phyloP scores from a whole-genome alignment of 2,329 filamentous ascomycete species.

The Aquanectria penicillioides region DNA sequence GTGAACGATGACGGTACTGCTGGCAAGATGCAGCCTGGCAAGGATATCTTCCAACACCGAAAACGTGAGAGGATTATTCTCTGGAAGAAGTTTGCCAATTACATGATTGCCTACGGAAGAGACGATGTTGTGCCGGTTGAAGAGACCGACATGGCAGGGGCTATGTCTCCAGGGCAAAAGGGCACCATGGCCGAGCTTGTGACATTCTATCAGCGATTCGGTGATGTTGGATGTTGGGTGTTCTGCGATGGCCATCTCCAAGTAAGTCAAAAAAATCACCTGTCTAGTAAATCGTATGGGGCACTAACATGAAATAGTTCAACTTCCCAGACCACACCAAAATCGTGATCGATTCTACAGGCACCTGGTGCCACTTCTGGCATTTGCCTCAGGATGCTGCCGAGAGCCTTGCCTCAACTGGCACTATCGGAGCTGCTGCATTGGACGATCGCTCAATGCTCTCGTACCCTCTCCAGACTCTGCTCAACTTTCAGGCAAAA shows the following conservation, averaged over 20 bases:
- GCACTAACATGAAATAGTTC: slow-evolving; percentile 63
- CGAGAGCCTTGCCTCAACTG: slow-evolving; percentile 69
- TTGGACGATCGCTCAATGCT: slow-evolving; percentile 77
- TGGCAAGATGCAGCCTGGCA: slow-evolving; percentile 70
- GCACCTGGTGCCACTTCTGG: slow-evolving; percentile 82
- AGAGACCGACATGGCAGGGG: slow-evolving; percentile 53
- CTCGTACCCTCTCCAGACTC: slow-evolving; percentile 76
- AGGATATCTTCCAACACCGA: slow-evolving; percentile 71
- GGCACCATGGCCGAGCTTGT: slow-evolving; percentile 66
- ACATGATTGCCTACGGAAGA: slow-evolving; percentile 78
- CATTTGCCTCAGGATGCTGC: slow-evolving; percentile 79
- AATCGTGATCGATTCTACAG: slow-evolving; percentile 78
- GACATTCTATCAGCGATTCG: slow-evolving; percentile 83
- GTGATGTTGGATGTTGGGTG: slow-evolving; percentile 83
- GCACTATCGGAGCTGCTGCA: slow-evolving; percentile 75
- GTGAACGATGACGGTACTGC: slow-evolving; percentile 67
- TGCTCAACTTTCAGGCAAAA: slow-evolving; percentile 73
- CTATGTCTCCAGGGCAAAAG: slow-evolving; percentile 51
- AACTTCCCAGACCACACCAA: slow-evolving; percentile 93
- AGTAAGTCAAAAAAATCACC: slow-evolving; percentile 51
- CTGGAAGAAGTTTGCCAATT: slow-evolving; percentile 80
- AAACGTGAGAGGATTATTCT: slow-evolving; percentile 73
- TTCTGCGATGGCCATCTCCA: slow-evolving; percentile 84
- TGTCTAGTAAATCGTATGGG: not conserved
- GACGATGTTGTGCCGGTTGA: slow-evolving; percentile 69